These are phyloP conservation scores for Nicotiana benthamiana DNA, from an alignment of 257 asterid species.

Conservation along the genomic window DNA sequence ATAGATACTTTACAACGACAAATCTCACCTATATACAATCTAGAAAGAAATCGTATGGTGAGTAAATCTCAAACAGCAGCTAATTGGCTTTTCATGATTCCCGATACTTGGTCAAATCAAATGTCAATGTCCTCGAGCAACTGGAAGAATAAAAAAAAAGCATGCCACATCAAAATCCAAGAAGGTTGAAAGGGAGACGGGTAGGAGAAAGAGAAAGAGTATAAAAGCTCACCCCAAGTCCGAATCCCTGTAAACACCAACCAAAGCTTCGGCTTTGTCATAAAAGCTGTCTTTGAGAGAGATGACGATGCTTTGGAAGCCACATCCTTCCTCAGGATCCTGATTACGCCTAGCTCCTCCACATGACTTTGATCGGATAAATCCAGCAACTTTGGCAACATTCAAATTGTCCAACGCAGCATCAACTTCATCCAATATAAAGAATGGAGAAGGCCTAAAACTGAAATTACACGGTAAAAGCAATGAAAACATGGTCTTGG, in stretches of 20 bases:
- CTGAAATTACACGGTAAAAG: conserved; percentile 34
- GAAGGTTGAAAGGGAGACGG: neutral
- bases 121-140: conserved; percentile 82
- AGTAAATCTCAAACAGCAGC: neutral
- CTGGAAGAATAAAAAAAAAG: conserved; percentile 23
- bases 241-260: conserved; percentile 91
- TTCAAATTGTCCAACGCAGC: conserved; percentile 93
- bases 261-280: conserved; percentile 96
- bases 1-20: neutral
- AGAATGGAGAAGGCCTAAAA: conserved; percentile 94
- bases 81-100: conserved; percentile 29
- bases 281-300: conserved; percentile 92
- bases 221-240: conserved; percentile 54
- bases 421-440: conserved; percentile 97
- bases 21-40: neutral
- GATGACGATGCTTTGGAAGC: conserved; percentile 95
- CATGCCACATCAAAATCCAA: neutral
- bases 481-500: neutral
- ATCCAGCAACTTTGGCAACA: conserved; percentile 97
- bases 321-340: conserved; percentile 53
- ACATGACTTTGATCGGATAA: conserved; percentile 84
- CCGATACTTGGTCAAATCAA: conserved; percentile 70
- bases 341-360: conserved; percentile 47
- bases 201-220: neutral
- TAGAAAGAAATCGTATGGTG: neutral